Base-by-base conservation (phyloP, 2,329 filamentous ascomycete genomes). In the Curvularia eragrostidis region DNA sequence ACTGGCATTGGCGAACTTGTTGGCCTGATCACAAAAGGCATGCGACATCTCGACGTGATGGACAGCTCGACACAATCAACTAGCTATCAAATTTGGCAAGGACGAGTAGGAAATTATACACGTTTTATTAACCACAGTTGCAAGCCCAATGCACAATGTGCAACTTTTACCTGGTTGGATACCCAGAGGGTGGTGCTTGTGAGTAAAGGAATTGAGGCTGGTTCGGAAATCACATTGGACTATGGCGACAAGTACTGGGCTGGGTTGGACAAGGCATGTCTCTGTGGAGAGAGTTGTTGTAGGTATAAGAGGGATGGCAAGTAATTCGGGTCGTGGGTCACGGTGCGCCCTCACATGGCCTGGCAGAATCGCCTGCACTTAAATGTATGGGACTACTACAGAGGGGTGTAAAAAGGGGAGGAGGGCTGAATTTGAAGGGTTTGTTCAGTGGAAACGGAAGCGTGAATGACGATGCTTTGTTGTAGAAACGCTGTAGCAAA, bases 91-190 rank as follows among this genome's bases (percentile, higher is more conserved):
- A 86, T 87, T 53, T 87, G 80, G 78, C 84, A 87, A 66, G 84
- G 83, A 0, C 72, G 73, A 52, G 78, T 81, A 68, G 83, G 84
- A 3, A 87, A 87, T 64, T 85, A 83, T 62, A 86, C 84, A 1
- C 77, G 84, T 0, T 87, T 87, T 63, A 81, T 86, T 39, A 87
- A 86, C 66, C 81, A 87, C 64, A 85, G 83, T 43, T 87, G 84
- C 68, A 80, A 81, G 15, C 81, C 84, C 1, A 87, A 87, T 61
- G 80, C 81, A 51, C 84, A 85, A 65, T 85, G 84, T 44, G 80
- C 85, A 62, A 78, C 79, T 9, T 86, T 87, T 66, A 78, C 78
- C n/a, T 86, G 85, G 84, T 65, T 84, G 18, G 82, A 84, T 21
- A 80, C 78, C 4, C 83, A 87, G 70, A 75, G 83, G 12, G 81